Percentiles rank a stretch among this genome's conserved stretches.
Evolutionary conservation across 495 filamentous ascomycete genomes (phyloP).

Genomic region (Evernia prunastri): DNA sequence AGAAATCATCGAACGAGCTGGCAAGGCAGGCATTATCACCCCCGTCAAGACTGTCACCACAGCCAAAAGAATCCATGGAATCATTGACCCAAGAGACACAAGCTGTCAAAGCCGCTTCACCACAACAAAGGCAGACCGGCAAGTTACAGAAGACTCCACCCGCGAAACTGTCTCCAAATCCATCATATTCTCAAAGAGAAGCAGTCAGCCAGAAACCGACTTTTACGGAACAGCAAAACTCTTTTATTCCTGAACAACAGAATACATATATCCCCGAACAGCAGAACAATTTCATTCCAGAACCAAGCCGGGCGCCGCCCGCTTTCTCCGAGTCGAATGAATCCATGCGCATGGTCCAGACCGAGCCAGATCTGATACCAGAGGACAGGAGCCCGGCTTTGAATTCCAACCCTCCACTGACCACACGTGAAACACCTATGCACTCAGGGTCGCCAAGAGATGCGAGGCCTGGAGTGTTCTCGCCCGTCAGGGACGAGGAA

Average conservation of each 20-base stretch:
- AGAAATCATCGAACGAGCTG: conserved; percentile 55
- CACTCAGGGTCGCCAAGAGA: not conserved
- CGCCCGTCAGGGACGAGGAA: conserved; percentile 12
- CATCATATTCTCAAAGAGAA: conserved; percentile 19
- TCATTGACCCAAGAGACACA: conserved; percentile 32
- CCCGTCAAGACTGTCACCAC: conserved; percentile 34
- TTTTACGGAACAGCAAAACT: conserved; percentile 17
- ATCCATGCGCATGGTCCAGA: conserved; percentile 56
- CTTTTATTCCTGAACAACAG: conserved; percentile 8
- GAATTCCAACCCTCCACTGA: conserved; percentile 13
- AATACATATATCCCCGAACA: conserved; percentile 11
- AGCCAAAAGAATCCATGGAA: conserved; percentile 48
- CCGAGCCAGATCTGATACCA: conserved; percentile 42
- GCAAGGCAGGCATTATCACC: conserved; percentile 31
- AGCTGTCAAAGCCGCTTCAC: conserved; percentile 32
- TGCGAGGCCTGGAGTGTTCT: not conserved
- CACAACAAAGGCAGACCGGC: conserved; percentile 50
- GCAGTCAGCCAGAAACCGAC: conserved; percentile 13
- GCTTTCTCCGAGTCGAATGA: conserved; percentile 23
- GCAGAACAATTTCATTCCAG: conserved; percentile 12
- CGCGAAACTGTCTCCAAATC: conserved; percentile 45
- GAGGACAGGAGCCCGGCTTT: conserved; percentile 30
- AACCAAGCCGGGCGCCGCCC: conserved; percentile 14
- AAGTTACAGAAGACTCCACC: conserved; percentile 72
- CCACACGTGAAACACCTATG: not conserved